phyloP scores from a whole-genome alignment of 2,329 filamentous ascomycete genomes.

The Arthrobotrys musiformis region DNA sequence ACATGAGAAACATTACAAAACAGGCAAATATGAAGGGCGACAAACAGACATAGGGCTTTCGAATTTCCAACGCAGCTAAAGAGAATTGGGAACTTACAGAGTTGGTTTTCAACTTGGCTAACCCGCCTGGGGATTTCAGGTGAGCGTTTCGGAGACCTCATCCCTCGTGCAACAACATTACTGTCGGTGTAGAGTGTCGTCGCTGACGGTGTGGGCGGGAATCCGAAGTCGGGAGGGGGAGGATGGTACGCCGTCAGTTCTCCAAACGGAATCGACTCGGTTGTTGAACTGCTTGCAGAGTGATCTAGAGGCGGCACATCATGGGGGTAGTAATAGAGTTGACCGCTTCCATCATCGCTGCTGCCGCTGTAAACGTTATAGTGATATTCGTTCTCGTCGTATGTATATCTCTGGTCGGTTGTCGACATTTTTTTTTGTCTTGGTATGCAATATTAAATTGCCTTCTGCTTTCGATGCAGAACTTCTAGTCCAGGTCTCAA shows the following conservation, averaged over 20 bases:
- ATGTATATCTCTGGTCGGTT: constrained; percentile 40
- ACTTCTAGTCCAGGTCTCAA: neutral
- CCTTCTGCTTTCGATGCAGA: constrained; percentile 19
- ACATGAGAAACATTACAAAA: constrained; percentile 42
- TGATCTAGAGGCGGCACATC: constrained; percentile 29
- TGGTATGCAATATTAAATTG: constrained; percentile 5
- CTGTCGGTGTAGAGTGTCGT: constrained; percentile 50
- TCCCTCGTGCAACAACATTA: constrained; percentile 41
- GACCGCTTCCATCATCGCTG: constrained; percentile 41
- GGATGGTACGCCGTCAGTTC: constrained; percentile 35
- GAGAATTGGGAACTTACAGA: constrained; percentile 40
- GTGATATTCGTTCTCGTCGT: constrained; percentile 52
- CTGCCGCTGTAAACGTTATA: constrained; percentile 46
- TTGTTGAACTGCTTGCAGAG: constrained; percentile 28
- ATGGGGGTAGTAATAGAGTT: constrained; percentile 44
- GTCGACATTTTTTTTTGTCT: constrained; percentile 31
- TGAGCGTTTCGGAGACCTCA: constrained; percentile 52
- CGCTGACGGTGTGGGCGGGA: constrained; percentile 51
- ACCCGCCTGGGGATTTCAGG: constrained; percentile 41
- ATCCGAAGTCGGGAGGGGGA: constrained; percentile 43
- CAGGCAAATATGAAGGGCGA: constrained; percentile 11
- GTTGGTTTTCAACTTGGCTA: constrained; percentile 50
- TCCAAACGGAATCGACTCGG: constrained; percentile 38
- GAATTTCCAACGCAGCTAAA: constrained; percentile 8
- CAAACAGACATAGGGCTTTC: constrained; percentile 9